Evolutionary conservation across 1,284 basidiomycete genomes (phyloP), one percentile per base, ranked within the genome.

Genomic region (Microbotryum saponariae): DNA sequence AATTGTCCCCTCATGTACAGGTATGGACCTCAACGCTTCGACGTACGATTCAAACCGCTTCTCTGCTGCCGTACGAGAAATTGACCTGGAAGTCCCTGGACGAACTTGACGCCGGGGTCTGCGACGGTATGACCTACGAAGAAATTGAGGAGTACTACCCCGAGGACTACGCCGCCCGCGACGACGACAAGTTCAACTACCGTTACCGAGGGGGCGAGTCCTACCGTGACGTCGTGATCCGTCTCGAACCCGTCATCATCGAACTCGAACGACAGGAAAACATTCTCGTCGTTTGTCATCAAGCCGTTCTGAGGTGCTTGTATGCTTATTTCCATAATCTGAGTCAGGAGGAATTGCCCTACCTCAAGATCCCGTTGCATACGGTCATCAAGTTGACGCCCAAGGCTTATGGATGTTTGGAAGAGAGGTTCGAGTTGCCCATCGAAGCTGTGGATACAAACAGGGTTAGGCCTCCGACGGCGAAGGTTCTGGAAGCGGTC

Each of bases 121-220:
- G 96, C 73, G 96, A 99, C 76, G 92, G 88, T 16, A 98, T 99
- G 96, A 98, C 96, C 1, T 99, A 98, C 74, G 88, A 92, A 78
- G 94, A 98, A 80, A 97, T 98, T 61, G 94, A 93, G 81, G 83
- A 86, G 79, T 85, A 85, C 56, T 98, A 97, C 74, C 96, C 96
- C 0, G 96, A 99, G 69, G 96, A 99, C 76, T 97, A 94, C 74
- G 93, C 91, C n/a, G 91, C 91, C 73, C 85, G 96, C 29, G 96
- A 98, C 73, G 92, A 98, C 55, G 96, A 99, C 79, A 99, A 99
- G 77, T 99, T 97, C 78, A 98, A 98, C 78, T 99, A 99, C 75
- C 85, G 96, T 27, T 97, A 97, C 77, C 70, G 77, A 76, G 86
- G 85, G 21, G 94, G 96, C 58, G 96, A 97, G 75, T 93, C 91